These are phyloP conservation scores for Myxozyma vanderwaltii DNA, from an alignment of 805 yeast genomes.

Conservation along the genomic window DNA sequence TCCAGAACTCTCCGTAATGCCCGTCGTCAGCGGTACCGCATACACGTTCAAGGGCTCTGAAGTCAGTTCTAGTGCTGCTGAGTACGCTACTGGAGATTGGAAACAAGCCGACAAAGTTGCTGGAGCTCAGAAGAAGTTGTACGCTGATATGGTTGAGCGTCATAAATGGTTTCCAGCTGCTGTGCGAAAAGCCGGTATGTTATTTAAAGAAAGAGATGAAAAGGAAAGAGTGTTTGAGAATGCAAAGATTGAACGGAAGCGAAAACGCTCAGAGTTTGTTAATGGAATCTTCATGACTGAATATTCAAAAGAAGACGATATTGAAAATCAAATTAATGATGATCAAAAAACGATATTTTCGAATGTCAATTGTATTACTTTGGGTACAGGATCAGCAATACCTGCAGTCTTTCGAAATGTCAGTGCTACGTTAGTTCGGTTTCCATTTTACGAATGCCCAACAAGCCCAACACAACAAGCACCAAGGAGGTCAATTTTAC, in stretches of 20 bases:
- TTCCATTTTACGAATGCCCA: slow-evolving; percentile 49
- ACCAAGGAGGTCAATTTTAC: slow-evolving; percentile 47
- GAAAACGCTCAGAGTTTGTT: too few relatives aligned
- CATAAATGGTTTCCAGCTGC: not conserved
- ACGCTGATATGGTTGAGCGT: slow-evolving; percentile 1
- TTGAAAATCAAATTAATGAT: not conserved
- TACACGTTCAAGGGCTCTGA: slow-evolving; percentile 10
- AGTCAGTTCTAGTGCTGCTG: slow-evolving; percentile 5
- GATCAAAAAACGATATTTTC: not conserved
- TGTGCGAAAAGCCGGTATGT: not conserved
- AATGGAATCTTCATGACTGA: too few relatives aligned
- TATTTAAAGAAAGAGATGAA: too few relatives aligned
- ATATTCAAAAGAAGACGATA: not conserved
- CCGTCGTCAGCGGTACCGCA: slow-evolving; percentile 8
- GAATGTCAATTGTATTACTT: slow-evolving; percentile 63
- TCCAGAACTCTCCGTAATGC: slow-evolving; percentile 5
- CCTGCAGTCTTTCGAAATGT: slow-evolving; percentile 88
- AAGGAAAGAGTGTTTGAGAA: not conserved
- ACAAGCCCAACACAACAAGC: not conserved
- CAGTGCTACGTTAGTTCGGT: slow-evolving; percentile 70
- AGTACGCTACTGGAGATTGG: slow-evolving; percentile 4
- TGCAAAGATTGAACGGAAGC: not conserved
- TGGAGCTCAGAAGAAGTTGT: slow-evolving; percentile 1
- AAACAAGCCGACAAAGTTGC: not conserved
- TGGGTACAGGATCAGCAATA: slow-evolving; percentile 92